Conservation (phyloP, 768 basidiomycete species). For the Tricholoma furcatifolium region DNA sequence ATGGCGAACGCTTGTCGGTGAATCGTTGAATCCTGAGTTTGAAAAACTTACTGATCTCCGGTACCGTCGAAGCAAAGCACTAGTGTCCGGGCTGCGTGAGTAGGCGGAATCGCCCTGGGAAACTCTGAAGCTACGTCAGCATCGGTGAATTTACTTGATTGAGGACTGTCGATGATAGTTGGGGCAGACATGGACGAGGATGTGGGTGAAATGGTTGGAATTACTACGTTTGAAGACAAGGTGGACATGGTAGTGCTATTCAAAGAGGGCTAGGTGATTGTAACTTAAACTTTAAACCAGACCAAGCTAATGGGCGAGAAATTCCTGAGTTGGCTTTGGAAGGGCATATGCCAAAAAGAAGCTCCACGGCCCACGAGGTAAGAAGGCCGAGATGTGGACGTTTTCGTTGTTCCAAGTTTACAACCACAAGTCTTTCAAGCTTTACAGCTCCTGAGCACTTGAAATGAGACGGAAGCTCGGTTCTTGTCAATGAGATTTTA, state of each 20-base stretch:
- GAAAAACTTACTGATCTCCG: constrained; percentile 36
- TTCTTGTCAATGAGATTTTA: too few relatives aligned
- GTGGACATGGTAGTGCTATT: neutral
- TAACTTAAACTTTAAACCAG: too few relatives aligned
- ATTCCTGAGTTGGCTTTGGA: too few relatives aligned
- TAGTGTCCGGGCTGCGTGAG: constrained; percentile 41
- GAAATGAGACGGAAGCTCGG: too few relatives aligned
- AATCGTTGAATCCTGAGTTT: neutral
- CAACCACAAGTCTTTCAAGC: too few relatives aligned
- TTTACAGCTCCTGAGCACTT: too few relatives aligned
- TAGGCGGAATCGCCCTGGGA: constrained; percentile 22
- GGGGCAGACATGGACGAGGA: neutral
- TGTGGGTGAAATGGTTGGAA: neutral
- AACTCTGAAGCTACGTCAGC: neutral
- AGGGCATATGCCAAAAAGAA: too few relatives aligned
- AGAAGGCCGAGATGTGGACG: too few relatives aligned
- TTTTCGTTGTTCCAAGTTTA: too few relatives aligned
- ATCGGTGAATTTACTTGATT: neutral
- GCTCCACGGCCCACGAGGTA: too few relatives aligned
- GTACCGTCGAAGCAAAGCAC: constrained; percentile 73
- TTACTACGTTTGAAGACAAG: neutral
- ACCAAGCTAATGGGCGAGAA: too few relatives aligned
- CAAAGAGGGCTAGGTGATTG: too few relatives aligned
- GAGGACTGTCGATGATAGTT: neutral
- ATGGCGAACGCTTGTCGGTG: neutral